These are phyloP conservation scores for Corynascus novoguineensis DNA, from an alignment of 495 filamentous ascomycete species.

Conservation along the genomic window DNA sequence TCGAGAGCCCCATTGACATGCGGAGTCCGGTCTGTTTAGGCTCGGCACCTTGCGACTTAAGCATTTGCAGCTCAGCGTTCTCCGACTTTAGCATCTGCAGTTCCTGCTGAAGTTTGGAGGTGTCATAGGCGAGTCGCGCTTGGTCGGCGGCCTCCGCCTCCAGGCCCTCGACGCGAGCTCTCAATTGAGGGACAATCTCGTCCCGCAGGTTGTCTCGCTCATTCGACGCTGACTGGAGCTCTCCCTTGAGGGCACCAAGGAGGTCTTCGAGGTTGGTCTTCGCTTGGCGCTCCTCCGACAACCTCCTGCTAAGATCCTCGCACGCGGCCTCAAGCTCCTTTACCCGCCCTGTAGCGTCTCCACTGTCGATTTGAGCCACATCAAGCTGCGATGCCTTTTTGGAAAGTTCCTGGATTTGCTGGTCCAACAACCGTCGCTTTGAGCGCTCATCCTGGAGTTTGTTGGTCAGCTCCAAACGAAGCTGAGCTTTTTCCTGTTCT, in stretches of 20 bases:
- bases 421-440: conserved; percentile 67
- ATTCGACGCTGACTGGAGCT: conserved; percentile 74
- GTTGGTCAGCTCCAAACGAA: conserved; percentile 74
- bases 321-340: conserved; percentile 73
- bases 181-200: conserved; percentile 70
- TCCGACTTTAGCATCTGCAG: conserved; percentile 63
- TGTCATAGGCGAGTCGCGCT: conserved; percentile 66
- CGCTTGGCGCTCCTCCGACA: conserved; percentile 77
- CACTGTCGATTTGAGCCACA: conserved; percentile 39
- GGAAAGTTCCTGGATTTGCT: conserved; percentile 74
- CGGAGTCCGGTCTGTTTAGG: conserved; percentile 24
- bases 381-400: conserved; percentile 60
- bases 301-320: conserved; percentile 72
- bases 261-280: conserved; percentile 95
- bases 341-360: conserved; percentile 50
- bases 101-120: conserved; percentile 75
- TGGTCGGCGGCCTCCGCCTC: conserved; percentile 62
- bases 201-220: conserved; percentile 90
- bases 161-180: conserved; percentile 68
- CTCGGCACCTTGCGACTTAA: conserved; percentile 58
- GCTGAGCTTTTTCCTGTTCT: conserved; percentile 86
- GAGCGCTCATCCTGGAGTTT: conserved; percentile 81
- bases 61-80: conserved; percentile 62
- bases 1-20: conserved; percentile 33
- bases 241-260: conserved; percentile 71